These are phyloP conservation scores for Diaporthe sp. DNA, from an alignment of 2,329 filamentous ascomycete species.

Conservation along the genomic window DNA sequence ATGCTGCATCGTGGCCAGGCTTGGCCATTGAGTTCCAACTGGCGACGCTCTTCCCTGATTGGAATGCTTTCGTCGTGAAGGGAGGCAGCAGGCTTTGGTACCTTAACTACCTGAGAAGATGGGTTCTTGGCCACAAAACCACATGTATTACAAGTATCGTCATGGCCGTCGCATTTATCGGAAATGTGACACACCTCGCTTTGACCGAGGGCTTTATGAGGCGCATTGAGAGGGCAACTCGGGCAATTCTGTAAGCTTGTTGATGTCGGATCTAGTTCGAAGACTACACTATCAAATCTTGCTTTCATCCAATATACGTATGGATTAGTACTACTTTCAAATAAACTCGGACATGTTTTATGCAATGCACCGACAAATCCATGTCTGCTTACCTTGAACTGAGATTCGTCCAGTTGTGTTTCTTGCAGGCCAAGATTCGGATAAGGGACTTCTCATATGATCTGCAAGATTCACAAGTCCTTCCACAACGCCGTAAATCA, in stretches of 20 bases:
- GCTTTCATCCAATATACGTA: too few relatives aligned
- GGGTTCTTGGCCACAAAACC: neutral
- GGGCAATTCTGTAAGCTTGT: neutral
- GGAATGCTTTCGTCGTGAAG: neutral
- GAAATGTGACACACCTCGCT: neutral
- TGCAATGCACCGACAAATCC: too few relatives aligned
- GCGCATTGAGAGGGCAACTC: neutral
- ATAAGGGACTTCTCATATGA: too few relatives aligned
- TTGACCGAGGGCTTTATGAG: neutral
- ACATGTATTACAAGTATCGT: neutral
- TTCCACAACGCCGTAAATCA: too few relatives aligned
- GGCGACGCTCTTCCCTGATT: neutral
- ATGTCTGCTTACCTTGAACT: too few relatives aligned
- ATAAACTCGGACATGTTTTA: too few relatives aligned
- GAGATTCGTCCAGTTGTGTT: too few relatives aligned
- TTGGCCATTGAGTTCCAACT: constrained; percentile 42
- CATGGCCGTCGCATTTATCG: neutral
- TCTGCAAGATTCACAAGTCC: too few relatives aligned
- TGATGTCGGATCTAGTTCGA: too few relatives aligned
- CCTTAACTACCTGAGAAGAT: neutral
- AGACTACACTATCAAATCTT: too few relatives aligned
- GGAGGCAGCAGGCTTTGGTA: neutral
- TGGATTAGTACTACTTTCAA: too few relatives aligned
- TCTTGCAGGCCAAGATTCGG: too few relatives aligned
- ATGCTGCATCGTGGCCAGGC: constrained; percentile 48